Evolutionary conservation across 306 rosid species (phyloP).

Genomic region (Herpetospermum pedunculosum): DNA sequence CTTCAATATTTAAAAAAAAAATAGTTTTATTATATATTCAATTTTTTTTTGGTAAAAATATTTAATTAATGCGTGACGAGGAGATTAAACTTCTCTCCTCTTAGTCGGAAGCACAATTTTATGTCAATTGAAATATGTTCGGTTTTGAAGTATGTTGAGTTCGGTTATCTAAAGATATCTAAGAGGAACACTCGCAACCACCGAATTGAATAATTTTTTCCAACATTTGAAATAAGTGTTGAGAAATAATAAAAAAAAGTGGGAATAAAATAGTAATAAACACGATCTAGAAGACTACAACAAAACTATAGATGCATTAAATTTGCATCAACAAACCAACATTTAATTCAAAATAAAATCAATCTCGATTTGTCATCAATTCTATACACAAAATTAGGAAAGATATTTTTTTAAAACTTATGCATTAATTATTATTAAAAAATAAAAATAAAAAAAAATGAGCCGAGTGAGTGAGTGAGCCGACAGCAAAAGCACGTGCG

Average conservation of each 20-base stretch:
- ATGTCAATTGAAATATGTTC: no score
- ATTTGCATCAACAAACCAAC: neutral
- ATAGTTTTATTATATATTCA: no score
- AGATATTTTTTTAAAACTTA: neutral
- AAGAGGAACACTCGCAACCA: no score
- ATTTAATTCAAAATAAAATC: neutral
- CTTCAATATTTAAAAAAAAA: no score
- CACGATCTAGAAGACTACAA: neutral
- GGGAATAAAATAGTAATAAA: neutral
- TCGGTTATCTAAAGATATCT: no score
- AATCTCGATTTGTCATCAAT: neutral
- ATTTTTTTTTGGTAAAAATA: no score
- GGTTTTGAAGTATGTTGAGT: no score
- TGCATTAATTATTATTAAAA: neutral
- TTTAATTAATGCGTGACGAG: no score
- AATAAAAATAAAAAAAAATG: neutral
- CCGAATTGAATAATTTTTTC: no score
- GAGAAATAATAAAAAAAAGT: neutral
- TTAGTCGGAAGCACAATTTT: no score
- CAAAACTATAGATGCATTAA: neutral
- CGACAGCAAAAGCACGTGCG: constrained; percentile 4
- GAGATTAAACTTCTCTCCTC: no score
- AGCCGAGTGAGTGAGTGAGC: neutral
- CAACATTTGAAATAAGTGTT: no score
- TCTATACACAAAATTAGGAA: neutral